A percentile compares a stretch with the other conserved stretches of the same genome.
Conservation (phyloP, 2,329 filamentous ascomycete species). For the Hymenoscyphus linearis region DNA sequence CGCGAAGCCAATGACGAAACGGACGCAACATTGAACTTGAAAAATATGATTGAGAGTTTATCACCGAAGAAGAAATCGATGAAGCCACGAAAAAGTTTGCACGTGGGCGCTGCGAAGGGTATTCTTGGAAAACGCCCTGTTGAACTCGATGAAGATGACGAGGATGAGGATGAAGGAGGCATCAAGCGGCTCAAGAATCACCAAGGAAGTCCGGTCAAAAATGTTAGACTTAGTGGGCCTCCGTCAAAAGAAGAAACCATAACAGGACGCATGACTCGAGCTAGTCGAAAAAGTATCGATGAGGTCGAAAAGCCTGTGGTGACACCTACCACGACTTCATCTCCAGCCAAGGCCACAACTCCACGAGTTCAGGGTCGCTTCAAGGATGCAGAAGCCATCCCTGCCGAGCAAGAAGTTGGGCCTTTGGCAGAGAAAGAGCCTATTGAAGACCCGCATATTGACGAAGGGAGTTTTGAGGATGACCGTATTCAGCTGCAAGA, state of each 20-base stretch:
- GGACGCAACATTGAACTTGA: conserved; percentile 62
- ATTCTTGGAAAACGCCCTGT: conserved; percentile 68
- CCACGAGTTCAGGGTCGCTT: conserved; percentile 53
- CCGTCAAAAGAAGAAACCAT: conserved; percentile 62
- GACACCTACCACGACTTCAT: conserved; percentile 41
- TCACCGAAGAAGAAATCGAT: conserved; percentile 68
- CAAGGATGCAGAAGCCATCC: conserved; percentile 42
- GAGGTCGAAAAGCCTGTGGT: conserved; percentile 32
- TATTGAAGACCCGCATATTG: conserved; percentile 43
- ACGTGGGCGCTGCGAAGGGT: conserved; percentile 68
- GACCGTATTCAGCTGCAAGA: conserved; percentile 78
- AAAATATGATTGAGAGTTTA: conserved; percentile 71
- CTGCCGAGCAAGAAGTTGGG: conserved; percentile 37
- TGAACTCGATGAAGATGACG: conserved; percentile 62
- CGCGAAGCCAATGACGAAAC: conserved; percentile 50
- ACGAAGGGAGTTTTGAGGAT: conserved; percentile 34
- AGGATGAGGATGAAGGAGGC: conserved; percentile 54
- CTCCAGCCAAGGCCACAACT: conserved; percentile 49
- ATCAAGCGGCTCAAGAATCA: conserved; percentile 67
- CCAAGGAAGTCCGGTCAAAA: conserved; percentile 73
- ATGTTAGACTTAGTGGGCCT: conserved; percentile 62
- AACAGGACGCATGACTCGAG: conserved; percentile 52
- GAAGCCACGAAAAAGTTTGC: conserved; percentile 68
- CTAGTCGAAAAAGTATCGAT: conserved; percentile 44
- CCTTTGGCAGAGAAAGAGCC: conserved; percentile 38